Percentiles rank a stretch among this genome's conserved stretches.
phyloP scores from a whole-genome alignment of 805 yeast species.

The Ogataea nonfermentans region DNA sequence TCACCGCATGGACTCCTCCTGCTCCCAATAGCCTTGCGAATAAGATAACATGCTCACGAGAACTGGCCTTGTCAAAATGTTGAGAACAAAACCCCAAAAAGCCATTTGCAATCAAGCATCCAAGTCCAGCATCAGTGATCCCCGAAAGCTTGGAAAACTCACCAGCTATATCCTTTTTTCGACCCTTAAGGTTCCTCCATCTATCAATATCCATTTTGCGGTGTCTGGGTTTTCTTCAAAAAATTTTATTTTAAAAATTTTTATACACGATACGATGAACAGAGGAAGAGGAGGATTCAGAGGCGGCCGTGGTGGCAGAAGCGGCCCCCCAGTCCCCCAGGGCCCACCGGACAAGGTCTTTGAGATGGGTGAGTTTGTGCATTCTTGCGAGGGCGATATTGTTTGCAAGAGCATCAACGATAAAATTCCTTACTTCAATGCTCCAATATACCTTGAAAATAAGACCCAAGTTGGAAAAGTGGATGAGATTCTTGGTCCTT shows the following conservation, averaged over 20 bases:
- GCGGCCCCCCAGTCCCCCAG: constrained; percentile 71
- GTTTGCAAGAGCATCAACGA: constrained; percentile 94
- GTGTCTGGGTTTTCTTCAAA: constrained; percentile 18
- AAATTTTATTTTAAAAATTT: constrained; percentile 12
- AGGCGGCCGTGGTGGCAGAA: constrained; percentile 66
- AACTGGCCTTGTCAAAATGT: background rate
- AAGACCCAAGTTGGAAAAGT: constrained; percentile 96
- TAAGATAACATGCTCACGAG: too few species aligned
- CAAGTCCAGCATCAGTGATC: too few species aligned
- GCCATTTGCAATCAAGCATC: too few species aligned
- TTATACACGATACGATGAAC: constrained; percentile 46
- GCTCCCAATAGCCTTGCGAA: too few species aligned
- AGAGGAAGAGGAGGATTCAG: constrained; percentile 67
- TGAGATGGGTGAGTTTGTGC: constrained; percentile 92
- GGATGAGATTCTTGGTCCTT: constrained; percentile 96
- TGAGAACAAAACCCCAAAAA: background rate
- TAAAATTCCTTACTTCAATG: constrained; percentile 96
- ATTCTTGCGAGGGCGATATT: constrained; percentile 94
- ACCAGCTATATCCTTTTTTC: too few species aligned
- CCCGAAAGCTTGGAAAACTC: too few species aligned
- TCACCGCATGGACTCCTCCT: too few species aligned
- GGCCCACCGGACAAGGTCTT: constrained; percentile 96
- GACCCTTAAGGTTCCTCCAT: background rate
- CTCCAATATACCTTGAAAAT: constrained; percentile 95
- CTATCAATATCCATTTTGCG: constrained; percentile 30